These are phyloP conservation scores for Fonsecaea pedrosoi DNA, from an alignment of 2,329 filamentous ascomycete genomes.

Conservation along the genomic window DNA sequence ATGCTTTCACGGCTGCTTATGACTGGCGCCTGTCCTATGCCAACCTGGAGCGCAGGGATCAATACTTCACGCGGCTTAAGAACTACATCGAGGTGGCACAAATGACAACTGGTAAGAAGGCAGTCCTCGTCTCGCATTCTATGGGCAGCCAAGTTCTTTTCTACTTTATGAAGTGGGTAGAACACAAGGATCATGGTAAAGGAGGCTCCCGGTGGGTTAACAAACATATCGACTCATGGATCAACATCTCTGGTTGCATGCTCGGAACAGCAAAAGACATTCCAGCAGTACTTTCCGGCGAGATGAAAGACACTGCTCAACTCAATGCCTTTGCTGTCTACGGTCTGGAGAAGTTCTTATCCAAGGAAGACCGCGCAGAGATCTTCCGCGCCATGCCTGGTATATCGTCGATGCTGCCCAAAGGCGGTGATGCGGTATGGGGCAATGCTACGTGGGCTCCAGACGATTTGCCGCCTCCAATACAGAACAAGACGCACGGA, in stretches of 20 bases:
- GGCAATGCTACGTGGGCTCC: constrained; percentile 86
- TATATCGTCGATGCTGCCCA: constrained; percentile 93
- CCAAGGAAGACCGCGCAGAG: constrained; percentile 85
- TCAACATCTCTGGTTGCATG: constrained; percentile 98
- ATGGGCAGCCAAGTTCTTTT: constrained; percentile 97
- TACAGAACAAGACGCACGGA: constrained; percentile 67
- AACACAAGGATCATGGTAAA: constrained; percentile 75
- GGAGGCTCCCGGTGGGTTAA: constrained; percentile 92
- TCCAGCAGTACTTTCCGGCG: constrained; percentile 87
- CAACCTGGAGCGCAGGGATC: constrained; percentile 88
- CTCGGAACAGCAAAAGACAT: constrained; percentile 90
- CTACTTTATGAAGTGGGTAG: constrained; percentile 80
- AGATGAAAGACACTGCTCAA: constrained; percentile 98
- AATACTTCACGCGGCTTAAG: constrained; percentile 92
- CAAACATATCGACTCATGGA: constrained; percentile 87
- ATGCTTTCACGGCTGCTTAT: constrained; percentile 73
- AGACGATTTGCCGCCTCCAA: constrained; percentile 76
- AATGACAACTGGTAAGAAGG: constrained; percentile 75
- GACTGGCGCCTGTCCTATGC: constrained; percentile 93
- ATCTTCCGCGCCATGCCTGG: constrained; percentile 97
- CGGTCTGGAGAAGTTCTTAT: constrained; percentile 93
- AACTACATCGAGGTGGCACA: constrained; percentile 85
- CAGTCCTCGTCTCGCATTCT: constrained; percentile 87
- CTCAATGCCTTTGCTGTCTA: constrained; percentile 96
- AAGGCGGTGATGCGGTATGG: constrained; percentile 94